These are phyloP conservation scores for Rhizopogon roseolus DNA, from an alignment of 768 basidiomycete genomes.

Conservation along the genomic window DNA sequence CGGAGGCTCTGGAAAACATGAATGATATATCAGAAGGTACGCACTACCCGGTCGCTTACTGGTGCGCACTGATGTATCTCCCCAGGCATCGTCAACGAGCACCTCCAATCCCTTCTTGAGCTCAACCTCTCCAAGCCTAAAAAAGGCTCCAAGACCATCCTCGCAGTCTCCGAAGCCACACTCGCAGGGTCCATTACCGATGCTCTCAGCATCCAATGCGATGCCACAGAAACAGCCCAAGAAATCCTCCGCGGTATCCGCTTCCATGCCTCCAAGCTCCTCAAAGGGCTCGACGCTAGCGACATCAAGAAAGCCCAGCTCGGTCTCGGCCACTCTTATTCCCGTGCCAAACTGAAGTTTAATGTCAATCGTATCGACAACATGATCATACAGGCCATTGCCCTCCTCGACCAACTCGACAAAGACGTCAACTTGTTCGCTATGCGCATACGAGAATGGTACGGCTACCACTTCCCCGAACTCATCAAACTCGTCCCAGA, in stretches of 20 bases:
- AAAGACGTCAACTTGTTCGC: constrained; percentile 99
- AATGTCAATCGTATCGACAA: constrained; percentile 95
- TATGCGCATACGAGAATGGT: constrained; percentile 98
- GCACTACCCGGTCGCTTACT: constrained; percentile 16
- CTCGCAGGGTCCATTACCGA: constrained; percentile 78
- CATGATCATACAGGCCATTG: constrained; percentile 99
- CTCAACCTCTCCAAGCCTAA: constrained; percentile 79
- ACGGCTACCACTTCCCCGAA: constrained; percentile 98
- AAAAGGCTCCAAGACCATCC: constrained; percentile 61
- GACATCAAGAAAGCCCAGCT: constrained; percentile 93
- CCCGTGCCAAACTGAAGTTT: constrained; percentile 96
- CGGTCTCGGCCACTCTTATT: constrained; percentile 96
- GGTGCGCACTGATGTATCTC: background rate
- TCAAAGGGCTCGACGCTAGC: constrained; percentile 82
- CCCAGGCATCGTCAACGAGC: constrained; percentile 79
- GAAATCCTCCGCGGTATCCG: constrained; percentile 93
- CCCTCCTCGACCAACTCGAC: constrained; percentile 96
- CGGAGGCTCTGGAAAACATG: constrained; percentile 90
- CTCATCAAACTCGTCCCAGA: constrained; percentile 90
- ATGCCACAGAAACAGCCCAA: constrained; percentile 73
- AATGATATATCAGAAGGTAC: constrained; percentile 95
- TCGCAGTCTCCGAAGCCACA: constrained; percentile 74
- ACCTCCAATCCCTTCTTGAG: constrained; percentile 79
- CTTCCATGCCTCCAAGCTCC: constrained; percentile 82
- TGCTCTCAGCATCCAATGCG: constrained; percentile 66